Percentiles rank a stretch among this genome's conserved stretches.
phyloP scores from a whole-genome alignment of 768 basidiomycete genomes.

The Coprinellus aureogranulatus region DNA sequence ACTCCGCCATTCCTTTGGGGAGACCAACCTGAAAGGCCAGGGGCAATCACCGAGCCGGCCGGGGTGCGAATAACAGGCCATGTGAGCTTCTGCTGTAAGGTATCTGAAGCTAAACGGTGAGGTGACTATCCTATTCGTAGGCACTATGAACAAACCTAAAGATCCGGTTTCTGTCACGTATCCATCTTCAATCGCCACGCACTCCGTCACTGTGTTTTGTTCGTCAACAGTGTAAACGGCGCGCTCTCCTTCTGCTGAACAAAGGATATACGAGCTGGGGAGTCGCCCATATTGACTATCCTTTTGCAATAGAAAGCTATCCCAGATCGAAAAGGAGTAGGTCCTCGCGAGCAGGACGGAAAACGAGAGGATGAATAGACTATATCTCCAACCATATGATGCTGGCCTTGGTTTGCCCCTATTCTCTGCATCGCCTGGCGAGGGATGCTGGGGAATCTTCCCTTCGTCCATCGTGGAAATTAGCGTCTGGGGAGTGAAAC shows the following conservation, averaged over 20 bases:
- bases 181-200: background rate
- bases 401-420: too few species aligned
- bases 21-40: background rate
- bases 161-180: background rate
- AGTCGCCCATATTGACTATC: too few species aligned
- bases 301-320: too few species aligned
- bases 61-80: too few species aligned
- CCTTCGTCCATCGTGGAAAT: too few species aligned
- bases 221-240: background rate
- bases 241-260: background rate
- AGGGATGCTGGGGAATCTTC: too few species aligned
- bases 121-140: background rate
- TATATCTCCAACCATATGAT: too few species aligned
- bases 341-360: too few species aligned
- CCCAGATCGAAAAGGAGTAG: too few species aligned
- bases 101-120: background rate
- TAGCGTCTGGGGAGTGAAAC: too few species aligned
- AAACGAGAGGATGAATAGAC: too few species aligned
- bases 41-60: background rate
- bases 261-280: background rate
- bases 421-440: too few species aligned
- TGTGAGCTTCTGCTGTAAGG: background rate
- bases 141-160: background rate
- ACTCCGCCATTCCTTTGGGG: background rate
- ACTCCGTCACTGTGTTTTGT: background rate